Base-by-base conservation (phyloP, 805 yeast genomes). In the Grigorovia jiainica region DNA sequence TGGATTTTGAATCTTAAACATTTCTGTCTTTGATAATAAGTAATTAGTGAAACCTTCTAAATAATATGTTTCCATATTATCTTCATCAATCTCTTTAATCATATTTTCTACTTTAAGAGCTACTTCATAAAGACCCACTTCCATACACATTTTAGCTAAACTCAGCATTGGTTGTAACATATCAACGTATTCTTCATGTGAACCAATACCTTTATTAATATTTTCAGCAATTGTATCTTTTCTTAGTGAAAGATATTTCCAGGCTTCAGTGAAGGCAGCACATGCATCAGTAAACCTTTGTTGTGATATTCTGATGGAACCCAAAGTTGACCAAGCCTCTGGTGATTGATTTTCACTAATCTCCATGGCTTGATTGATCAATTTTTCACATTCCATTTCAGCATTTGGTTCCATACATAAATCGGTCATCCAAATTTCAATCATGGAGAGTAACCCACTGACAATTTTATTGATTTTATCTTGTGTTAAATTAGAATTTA, bases 391-490 rank as follows among this genome's bases (percentile, higher is more conserved):
- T 59, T 77, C 72, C 7, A 60, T 18, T 63, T 92, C 97, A 2
- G 97, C 97, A 50, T 81, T 79, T 3, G 78, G 78, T 54, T 86
- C 95, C 95, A 89, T 87, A 67, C 97, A 89, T 48, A 89, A 67
- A 66, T 90, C 97, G 1, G 97, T 90, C 97, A 87, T 86, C 95
- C 95, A 89, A 43, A 86, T 82, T 63, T 90, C 98, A 54, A 92
- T 83, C 66, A 82, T 73, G 6, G 95, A 80, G 50, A 90, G 79
- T 21, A 86, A 66, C 0, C 90, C 95, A 55, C 79, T 83, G 48
- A 82, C 77, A 38, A 86, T 57, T 57, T 82, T 84, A 47, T 73
- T 74, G 16, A 72, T 59, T 34, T 74, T 63, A 45, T 70, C 70
- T 41, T 58, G 54, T 36, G 57, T 51, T n/a, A 66, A 52, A 4